Base-by-base conservation (phyloP, 2,329 filamentous ascomycete genomes). In the Penicillium sp. region DNA sequence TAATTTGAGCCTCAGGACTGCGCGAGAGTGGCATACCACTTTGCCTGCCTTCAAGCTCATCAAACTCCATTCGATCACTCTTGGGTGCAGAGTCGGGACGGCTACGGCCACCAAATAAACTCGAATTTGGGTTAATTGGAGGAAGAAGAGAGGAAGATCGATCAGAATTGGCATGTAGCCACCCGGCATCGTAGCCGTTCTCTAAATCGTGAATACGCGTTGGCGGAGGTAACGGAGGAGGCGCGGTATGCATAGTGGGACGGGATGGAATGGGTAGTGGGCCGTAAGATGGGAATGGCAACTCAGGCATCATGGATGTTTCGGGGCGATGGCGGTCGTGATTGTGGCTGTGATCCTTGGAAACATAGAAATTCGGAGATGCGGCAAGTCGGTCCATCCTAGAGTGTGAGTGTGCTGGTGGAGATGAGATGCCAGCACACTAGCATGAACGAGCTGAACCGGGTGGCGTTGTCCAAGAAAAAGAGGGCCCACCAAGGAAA, bases 221-320 rank as follows among this genome's bases (percentile, higher is more conserved):
- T 54, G 87, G 87, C 63, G 86, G 87, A 63, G 86, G 87, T 64
- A 89, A 77, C 46, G 86, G 85, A 59, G 87, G 86, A 54, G 87
- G 86, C 47, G 79, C 77, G 39, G 71, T 68, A 46, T 73, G 67
- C 54, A 74, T 69, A 49, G 65, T 67, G 66, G 81, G 78, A 55
- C 80, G 77, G 67, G 82, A 79, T 46, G 84, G 84, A 68, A 89
- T 88, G 56, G 85, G 77, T 83, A 89, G 85, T 61, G 84, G 81
- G 58, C 79, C 79, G 58, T 77, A 76, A 37, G 77, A 71, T 43
- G 75, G 66, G 46, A 70, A 70, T 56, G 75, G 65, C 52, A 71
- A 73, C 37, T 78, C 71, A 52, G 75, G 70, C 66, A 74, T 72
- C 59, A 65, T 69, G 60, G 66, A 72, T 68, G 65, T 69, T 61